Conservation (phyloP, 2,329 filamentous ascomycete species). For the Cryphonectria nitschkei region DNA sequence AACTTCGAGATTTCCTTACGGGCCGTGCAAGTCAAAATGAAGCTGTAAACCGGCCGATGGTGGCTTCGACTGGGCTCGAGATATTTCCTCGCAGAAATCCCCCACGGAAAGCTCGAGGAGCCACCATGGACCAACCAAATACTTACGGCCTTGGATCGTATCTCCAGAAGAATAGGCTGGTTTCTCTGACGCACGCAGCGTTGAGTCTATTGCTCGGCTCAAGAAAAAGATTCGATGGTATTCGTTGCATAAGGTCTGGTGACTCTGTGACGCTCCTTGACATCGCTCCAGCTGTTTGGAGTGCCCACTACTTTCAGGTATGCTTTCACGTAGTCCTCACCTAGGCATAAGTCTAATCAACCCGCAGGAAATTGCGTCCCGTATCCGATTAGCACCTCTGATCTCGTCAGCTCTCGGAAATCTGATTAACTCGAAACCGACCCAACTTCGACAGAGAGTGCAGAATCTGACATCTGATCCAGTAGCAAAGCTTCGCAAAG, state of each 20-base stretch:
- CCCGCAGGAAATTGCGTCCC: conserved; percentile 15
- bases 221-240: conserved; percentile 8
- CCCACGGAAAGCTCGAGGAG: conserved; percentile 1
- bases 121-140: neutral
- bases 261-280: conserved; percentile 20
- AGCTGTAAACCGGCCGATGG: neutral
- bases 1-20: neutral
- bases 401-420: conserved; percentile 23
- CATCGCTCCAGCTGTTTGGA: conserved; percentile 28
- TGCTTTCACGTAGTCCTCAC: neutral
- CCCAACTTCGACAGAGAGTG: conserved; percentile 9
- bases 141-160: conserved; percentile 5
- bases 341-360: neutral
- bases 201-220: conserved; percentile 17
- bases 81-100: neutral
- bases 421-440: conserved; percentile 14
- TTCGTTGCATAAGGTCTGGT: neutral
- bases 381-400: conserved; percentile 10
- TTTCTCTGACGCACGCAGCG: conserved; percentile 14
- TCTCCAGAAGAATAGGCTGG: conserved; percentile 18
- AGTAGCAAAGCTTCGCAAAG: neutral
- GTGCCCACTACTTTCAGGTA: conserved; percentile 23
- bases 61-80: neutral
- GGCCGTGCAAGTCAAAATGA: neutral
- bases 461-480: conserved; percentile 8